A percentile compares a stretch with the other conserved stretches of the same genome.
phyloP scores from a whole-genome alignment of 495 filamentous ascomycete genomes.

The Xylaria curta region DNA sequence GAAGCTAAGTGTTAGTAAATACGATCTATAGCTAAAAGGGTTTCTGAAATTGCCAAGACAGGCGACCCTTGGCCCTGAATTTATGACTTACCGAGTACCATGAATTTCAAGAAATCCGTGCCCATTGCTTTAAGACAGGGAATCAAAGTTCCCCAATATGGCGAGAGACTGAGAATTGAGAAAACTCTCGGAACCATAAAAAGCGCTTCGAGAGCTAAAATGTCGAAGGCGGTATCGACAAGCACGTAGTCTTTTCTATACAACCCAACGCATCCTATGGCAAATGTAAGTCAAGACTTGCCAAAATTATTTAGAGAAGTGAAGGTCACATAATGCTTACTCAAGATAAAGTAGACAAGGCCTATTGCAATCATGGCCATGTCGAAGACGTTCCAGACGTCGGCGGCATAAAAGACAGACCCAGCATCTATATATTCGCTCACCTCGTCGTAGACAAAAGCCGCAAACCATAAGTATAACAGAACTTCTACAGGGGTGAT shows the following conservation, averaged over 20 bases:
- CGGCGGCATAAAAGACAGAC: slow-evolving; percentile 80
- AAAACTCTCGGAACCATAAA: slow-evolving; percentile 91
- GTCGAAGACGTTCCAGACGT: slow-evolving; percentile 93
- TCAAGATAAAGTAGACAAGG: slow-evolving; percentile 69
- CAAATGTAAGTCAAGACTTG: slow-evolving; percentile 7
- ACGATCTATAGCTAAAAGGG: neutral
- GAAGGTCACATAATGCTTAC: slow-evolving; percentile 56
- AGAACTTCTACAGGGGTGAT: slow-evolving; percentile 60
- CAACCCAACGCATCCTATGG: slow-evolving; percentile 75
- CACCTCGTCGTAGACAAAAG: slow-evolving; percentile 88
- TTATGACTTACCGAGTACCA: slow-evolving; percentile 61
- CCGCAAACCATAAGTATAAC: slow-evolving; percentile 74
- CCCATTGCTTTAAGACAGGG: slow-evolving; percentile 93
- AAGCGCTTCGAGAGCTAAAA: slow-evolving; percentile 85
- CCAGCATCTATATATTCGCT: slow-evolving; percentile 85
- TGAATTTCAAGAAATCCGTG: slow-evolving; percentile 90
- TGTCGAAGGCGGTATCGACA: slow-evolving; percentile 82
- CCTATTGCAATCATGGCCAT: slow-evolving; percentile 86
- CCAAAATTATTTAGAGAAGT: slow-evolving; percentile 20
- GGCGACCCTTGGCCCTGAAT: neutral
- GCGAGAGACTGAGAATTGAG: slow-evolving; percentile 85
- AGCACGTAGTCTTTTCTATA: slow-evolving; percentile 63
- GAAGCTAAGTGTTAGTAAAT: slow-evolving; percentile 7
- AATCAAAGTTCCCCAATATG: slow-evolving; percentile 88
- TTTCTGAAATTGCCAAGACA: neutral